phyloP scores from a whole-genome alignment of 768 basidiomycete species.

The Galerina sulciceps region DNA sequence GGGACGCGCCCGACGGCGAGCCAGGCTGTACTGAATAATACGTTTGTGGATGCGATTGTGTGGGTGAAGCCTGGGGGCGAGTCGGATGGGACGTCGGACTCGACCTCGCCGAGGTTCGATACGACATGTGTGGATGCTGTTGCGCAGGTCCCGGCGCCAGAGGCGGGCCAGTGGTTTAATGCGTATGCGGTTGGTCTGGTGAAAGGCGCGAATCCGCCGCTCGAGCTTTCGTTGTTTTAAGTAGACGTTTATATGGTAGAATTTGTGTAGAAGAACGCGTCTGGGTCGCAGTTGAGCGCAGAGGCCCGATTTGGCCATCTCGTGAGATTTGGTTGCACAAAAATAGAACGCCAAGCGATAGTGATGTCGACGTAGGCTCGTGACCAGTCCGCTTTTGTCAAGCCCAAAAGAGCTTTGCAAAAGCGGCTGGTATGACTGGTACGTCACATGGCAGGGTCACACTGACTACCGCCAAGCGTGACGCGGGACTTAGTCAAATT shows the following conservation, averaged over 20 bases:
- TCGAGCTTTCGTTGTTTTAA: neutral
- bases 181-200: slow-evolving; percentile 4
- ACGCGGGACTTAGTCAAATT: too few relatives aligned
- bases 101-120: slow-evolving; percentile 31
- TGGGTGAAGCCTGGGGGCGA: slow-evolving; percentile 46
- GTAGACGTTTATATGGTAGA: neutral
- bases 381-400: too few relatives aligned
- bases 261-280: neutral
- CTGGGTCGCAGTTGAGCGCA: neutral
- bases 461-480: too few relatives aligned
- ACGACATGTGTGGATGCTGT: slow-evolving; percentile 21
- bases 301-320: neutral
- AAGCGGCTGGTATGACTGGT: too few relatives aligned
- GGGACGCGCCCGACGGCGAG: slow-evolving; percentile 22
- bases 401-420: too few relatives aligned
- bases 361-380: too few relatives aligned
- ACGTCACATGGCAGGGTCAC: too few relatives aligned
- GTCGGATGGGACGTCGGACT: slow-evolving; percentile 37
- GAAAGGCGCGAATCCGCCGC: neutral
- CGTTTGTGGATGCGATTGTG: slow-evolving; percentile 37
- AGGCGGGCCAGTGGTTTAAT: slow-evolving; percentile 36
- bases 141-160: slow-evolving; percentile 32
- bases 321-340: neutral
- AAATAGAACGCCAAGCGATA: too few relatives aligned
- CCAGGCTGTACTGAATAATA: slow-evolving; percentile 16